phyloP scores from a whole-genome alignment of 1,139 yeast species.

The Diutina siamensis region DNA sequence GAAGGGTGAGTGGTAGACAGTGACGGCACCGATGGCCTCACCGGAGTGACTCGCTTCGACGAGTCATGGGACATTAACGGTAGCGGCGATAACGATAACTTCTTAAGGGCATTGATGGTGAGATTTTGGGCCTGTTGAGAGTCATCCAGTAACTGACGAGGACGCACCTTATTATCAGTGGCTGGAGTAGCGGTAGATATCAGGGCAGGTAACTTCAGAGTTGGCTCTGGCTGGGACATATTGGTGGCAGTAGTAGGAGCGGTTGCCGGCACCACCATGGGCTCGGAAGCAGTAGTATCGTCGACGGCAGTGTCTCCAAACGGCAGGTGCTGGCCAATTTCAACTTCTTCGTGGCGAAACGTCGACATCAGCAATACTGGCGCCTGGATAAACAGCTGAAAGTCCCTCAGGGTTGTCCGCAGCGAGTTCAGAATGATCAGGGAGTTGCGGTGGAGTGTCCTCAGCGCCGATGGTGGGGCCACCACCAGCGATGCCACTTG shows the following conservation, averaged over 20 bases:
- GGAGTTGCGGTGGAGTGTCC: constrained; percentile 3
- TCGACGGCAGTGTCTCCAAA: constrained; percentile 16
- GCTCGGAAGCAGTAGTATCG: background rate
- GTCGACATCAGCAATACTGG: constrained; percentile 32
- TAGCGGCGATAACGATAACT: constrained; percentile 33
- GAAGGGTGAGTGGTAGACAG: no score
- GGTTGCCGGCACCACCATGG: no score
- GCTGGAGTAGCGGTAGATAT: background rate
- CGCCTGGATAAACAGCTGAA: constrained; percentile 38
- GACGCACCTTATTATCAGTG: background rate
- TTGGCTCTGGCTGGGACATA: background rate
- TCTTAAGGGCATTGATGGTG: constrained; percentile 35
- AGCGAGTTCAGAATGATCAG: background rate
- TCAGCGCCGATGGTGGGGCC: constrained; percentile 12
- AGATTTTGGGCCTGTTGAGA: constrained; percentile 31
- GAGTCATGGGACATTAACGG: constrained; percentile 14
- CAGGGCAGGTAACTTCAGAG: background rate
- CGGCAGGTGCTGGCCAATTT: constrained; percentile 34
- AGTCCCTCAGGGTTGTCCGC: constrained; percentile 15
- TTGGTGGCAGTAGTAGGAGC: background rate
- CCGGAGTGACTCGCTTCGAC: background rate
- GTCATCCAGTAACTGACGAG: constrained; percentile 2
- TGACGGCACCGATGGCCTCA: no score
- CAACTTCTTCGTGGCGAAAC: constrained; percentile 22
- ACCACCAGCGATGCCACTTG: constrained; percentile 15